Conservation (phyloP, 2,329 filamentous ascomycete genomes). For the Aspergillus arachidicola region DNA sequence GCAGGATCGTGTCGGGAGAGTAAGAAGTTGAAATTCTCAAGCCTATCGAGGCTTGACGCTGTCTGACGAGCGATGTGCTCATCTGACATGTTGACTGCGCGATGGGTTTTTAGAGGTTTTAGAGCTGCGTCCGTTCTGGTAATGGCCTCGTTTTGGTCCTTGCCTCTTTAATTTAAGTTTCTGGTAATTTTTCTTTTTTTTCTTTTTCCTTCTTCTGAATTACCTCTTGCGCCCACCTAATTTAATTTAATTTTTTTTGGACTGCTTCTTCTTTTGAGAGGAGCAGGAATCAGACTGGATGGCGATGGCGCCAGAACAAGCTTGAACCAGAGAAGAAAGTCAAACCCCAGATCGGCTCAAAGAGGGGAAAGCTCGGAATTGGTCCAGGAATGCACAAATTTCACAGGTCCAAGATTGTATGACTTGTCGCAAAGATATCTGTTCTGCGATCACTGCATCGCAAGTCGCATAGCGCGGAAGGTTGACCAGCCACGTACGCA, state of each 20-base stretch:
- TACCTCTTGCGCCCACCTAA: neutral
- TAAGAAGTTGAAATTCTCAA: constrained; percentile 42
- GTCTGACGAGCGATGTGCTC: constrained; percentile 32
- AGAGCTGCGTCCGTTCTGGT: constrained; percentile 12
- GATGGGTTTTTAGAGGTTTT: constrained; percentile 15
- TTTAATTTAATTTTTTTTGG: neutral
- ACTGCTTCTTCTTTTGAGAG: constrained; percentile 13
- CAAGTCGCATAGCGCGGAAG: constrained; percentile 27
- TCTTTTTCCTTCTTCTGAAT: constrained; percentile 3
- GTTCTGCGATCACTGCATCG: constrained; percentile 17
- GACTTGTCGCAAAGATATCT: constrained; percentile 25
- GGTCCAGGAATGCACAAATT: constrained; percentile 16
- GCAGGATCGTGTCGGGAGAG: constrained; percentile 37
- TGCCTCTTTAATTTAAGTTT: constrained; percentile 18
- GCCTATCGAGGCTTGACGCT: constrained; percentile 34
- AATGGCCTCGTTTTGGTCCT: constrained; percentile 7
- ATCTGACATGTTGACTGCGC: constrained; percentile 35
- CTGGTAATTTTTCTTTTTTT: constrained; percentile 15
- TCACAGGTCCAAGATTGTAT: constrained; percentile 19
- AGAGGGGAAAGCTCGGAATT: constrained; percentile 15
- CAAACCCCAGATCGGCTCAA: constrained; percentile 24
- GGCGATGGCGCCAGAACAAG: constrained; percentile 21
- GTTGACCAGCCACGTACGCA: constrained; percentile 28
- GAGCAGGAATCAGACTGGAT: constrained; percentile 15
- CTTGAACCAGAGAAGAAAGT: constrained; percentile 13